phyloP scores from a whole-genome alignment of 306 rosid genomes.

The Psophocarpus tetragonolobus region DNA sequence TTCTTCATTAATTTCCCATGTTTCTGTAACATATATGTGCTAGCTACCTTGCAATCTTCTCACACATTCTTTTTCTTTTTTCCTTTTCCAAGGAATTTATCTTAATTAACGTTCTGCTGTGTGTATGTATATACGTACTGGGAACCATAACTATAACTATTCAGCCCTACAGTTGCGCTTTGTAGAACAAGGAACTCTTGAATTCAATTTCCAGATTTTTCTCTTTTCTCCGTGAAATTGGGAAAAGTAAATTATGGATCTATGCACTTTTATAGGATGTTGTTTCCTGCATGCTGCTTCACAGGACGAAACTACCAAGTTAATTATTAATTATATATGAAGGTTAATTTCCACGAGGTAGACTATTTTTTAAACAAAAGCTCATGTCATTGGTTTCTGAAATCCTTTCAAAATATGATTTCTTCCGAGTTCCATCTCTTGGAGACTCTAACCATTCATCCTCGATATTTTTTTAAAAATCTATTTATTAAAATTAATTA shows the following conservation, averaged over 20 bases:
- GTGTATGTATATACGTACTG: neutral
- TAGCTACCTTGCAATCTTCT: too few relatives aligned
- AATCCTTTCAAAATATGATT: neutral
- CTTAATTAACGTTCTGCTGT: neutral
- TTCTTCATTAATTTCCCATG: neutral
- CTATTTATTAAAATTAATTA: too few relatives aligned
- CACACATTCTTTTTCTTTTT: neutral
- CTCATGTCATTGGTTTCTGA: neutral
- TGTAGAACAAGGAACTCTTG: neutral
- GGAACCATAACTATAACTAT: too few relatives aligned
- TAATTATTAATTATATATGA: neutral
- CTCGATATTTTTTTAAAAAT: too few relatives aligned
- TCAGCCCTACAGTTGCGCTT: neutral
- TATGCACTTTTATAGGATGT: neutral
- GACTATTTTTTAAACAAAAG: neutral
- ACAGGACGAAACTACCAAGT: neutral
- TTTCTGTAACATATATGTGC: neutral
- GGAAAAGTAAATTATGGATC: constrained; percentile 1
- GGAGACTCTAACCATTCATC: too few relatives aligned
- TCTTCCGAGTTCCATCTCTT: neutral
- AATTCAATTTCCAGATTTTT: neutral
- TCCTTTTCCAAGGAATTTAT: neutral
- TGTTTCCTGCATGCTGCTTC: neutral
- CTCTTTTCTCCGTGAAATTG: constrained; percentile 18
- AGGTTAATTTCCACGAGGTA: neutral